Evolutionary conservation across 1,284 basidiomycete genomes (phyloP).

Genomic region (Ganoderma lingzhi): DNA sequence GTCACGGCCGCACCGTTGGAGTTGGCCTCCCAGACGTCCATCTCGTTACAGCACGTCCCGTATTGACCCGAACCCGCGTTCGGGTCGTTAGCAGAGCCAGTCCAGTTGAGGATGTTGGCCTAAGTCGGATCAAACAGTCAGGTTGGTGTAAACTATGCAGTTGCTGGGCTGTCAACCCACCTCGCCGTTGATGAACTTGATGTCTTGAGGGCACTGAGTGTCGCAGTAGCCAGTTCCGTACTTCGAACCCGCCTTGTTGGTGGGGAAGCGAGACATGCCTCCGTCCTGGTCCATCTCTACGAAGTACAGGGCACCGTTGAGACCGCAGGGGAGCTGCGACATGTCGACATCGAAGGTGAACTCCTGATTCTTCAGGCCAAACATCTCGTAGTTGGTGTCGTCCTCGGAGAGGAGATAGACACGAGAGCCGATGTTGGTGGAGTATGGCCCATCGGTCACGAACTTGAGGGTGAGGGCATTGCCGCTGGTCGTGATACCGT

Average conservation of each 20-base stretch:
- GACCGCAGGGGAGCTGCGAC: slow-evolving; percentile 60
- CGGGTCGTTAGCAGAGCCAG: slow-evolving; percentile 45
- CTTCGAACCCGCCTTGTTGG: slow-evolving; percentile 58
- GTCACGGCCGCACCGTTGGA: slow-evolving; percentile 54
- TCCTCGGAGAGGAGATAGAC: slow-evolving; percentile 56
- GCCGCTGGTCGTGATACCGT: slow-evolving; percentile 54
- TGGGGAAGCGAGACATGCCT: slow-evolving; percentile 45
- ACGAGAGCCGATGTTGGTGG: slow-evolving; percentile 63
- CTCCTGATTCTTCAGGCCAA: slow-evolving; percentile 62
- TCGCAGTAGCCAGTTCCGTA: slow-evolving; percentile 66
- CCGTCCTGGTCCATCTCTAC: slow-evolving; percentile 51
- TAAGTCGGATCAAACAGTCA: slow-evolving; percentile 30
- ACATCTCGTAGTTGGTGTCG: slow-evolving; percentile 56
- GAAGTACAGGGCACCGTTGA: slow-evolving; percentile 59
- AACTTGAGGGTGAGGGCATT: slow-evolving; percentile 60
- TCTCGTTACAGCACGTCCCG: slow-evolving; percentile 62
- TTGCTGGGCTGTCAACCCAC: slow-evolving; percentile 33
- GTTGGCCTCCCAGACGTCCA: slow-evolving; percentile 68
- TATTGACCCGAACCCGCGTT: slow-evolving; percentile 54
- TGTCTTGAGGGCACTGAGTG: slow-evolving; percentile 55
- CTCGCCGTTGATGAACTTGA: slow-evolving; percentile 62
- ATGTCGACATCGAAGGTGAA: slow-evolving; percentile 68
- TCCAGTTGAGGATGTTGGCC: slow-evolving; percentile 57
- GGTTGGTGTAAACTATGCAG: slow-evolving; percentile 8
- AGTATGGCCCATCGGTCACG: slow-evolving; percentile 47